Evolutionary conservation across 768 basidiomycete species (phyloP), one percentile per base, ranked within the genome.

Genomic region (Leccinellum luteum): DNA sequence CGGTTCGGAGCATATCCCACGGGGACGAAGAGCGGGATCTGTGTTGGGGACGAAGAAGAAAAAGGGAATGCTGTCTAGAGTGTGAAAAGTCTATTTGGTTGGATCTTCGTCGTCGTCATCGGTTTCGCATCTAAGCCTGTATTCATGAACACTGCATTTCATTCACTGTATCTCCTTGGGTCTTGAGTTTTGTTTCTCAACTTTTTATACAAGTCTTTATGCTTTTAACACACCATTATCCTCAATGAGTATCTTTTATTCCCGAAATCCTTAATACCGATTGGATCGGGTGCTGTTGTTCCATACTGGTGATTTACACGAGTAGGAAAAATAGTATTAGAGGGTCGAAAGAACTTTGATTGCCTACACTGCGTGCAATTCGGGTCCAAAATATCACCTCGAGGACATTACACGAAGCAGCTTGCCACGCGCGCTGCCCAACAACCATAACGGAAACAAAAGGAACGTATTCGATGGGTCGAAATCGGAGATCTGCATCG

Each of bases 1-100:
- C n/a, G 60, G 57, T 30, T 70, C 71, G 17, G 64, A 80, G n/a
- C 87, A 89, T 68, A 87, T 90, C 56, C 87, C 87, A 30, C 76
- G 70, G 60, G 75, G 75, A 12, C 77, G 83, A 55, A 74, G 77
- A 57, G 88, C 88, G 38, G 85, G 85, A 2, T 69, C 64, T n/a
- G 54, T 28, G 23, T 41, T 69, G 53, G 51, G 62, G 47, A 60
- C 60, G 58, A 76, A 66, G 58, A 76, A 66, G 66, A 66, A 54
- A 58, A 70, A 55, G 57, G 54, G 64, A 28, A 23, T 61, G 3
- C 51, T 65, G 48, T 60, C 60, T 31, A 48, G 19, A 23, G 8
- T 47, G 2, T 62, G 44, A 55, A 23, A 54, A n/a, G 19, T 28
- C 12, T 31, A 6, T 19, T 13, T 21, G 31, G 15, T 51, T 14